Percentiles rank a stretch among this genome's conserved stretches.
These are phyloP conservation scores for Emmonsiellopsis sp. DNA, from an alignment of 2,329 filamentous ascomycete species.

Conservation along the genomic window DNA sequence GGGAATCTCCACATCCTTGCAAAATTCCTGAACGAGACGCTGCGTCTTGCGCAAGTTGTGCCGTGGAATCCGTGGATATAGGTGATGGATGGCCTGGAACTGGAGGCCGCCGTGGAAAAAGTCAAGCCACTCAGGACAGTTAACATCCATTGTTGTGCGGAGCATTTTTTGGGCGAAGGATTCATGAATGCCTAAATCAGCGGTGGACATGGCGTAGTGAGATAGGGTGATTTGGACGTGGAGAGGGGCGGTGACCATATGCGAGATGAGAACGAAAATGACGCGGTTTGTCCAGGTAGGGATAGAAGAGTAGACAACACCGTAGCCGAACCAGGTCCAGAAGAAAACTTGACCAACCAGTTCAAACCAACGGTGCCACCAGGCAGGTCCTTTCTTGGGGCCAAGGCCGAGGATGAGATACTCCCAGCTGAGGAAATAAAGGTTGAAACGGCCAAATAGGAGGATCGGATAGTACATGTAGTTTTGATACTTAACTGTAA, in stretches of 20 bases:
- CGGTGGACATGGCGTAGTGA: slow-evolving; percentile 87
- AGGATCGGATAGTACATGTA: slow-evolving; percentile 78
- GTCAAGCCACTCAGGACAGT: slow-evolving; percentile 78
- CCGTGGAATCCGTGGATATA: slow-evolving; percentile 72
- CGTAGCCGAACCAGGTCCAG: slow-evolving; percentile 78
- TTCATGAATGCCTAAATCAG: slow-evolving; percentile 70
- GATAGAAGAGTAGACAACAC: slow-evolving; percentile 62
- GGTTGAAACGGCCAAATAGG: slow-evolving; percentile 73
- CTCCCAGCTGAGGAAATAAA: slow-evolving; percentile 72
- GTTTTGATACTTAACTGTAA: slow-evolving; percentile 62
- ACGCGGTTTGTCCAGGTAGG: slow-evolving; percentile 60
- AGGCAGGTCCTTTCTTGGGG: slow-evolving; percentile 63
- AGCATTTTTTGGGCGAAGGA: slow-evolving; percentile 87
- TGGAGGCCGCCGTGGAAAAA: slow-evolving; percentile 83
- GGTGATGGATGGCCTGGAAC: slow-evolving; percentile 79
- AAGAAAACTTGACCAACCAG: slow-evolving; percentile 66
- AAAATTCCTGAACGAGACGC: slow-evolving; percentile 69
- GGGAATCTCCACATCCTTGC: slow-evolving; percentile 70
- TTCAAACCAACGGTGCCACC: slow-evolving; percentile 76
- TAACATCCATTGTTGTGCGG: slow-evolving; percentile 86
- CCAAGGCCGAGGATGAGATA: slow-evolving; percentile 62
- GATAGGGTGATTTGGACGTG: slow-evolving; percentile 86
- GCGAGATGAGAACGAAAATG: slow-evolving; percentile 66
- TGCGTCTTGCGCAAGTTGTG: slow-evolving; percentile 73
- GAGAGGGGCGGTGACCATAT: slow-evolving; percentile 69